Base-by-base conservation (phyloP, 805 yeast genomes). In the Candida nemodendra region DNA sequence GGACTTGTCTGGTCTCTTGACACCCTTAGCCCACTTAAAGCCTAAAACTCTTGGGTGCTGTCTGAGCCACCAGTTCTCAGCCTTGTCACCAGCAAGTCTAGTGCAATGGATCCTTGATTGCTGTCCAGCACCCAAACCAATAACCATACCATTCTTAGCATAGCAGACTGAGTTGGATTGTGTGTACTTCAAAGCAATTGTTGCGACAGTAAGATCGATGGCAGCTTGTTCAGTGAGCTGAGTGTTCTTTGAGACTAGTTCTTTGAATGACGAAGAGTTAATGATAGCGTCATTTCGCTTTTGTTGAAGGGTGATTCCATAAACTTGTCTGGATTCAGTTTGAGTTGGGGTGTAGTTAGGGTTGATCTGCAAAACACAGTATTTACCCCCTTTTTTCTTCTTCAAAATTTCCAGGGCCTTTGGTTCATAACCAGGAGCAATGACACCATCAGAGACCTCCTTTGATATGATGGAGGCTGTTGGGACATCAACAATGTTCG, bases 61-160 rank as follows among this genome's bases (percentile, higher is more conserved):
- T 75, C 99, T 84, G 61, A 93, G 78, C 99, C 99, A 93, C 98
- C 98, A 93, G 78, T 90, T 90, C 67, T 93, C 97, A 51, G 98
- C 96, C 76, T 93, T 93, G 61, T 93, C 99, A 64, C 99, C 99
- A 36, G 99, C 99, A 54, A 93, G 78, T 72, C 99, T 84, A 34
- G 99, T 93, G 73, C 99, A 93, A 74, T 93, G 99, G 60, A 93
- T 93, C 72, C 99, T 82, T 39, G 97, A 89, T 72, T 93, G 99
- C 75, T 93, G 99, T 51, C 99, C 99, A 44, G 99, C 99, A 60
- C 99, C 99, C 56, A 93, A 78, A 51, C 99, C 99, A 57, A 93
- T 80, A 45, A 93, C 95, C 99, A 93, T 93, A 74, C 99, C 99
- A 65, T 90, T 86, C 72, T 90, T 93, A 55, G 97, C 96, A 67